These are phyloP conservation scores for Aspergillus ibericus DNA, from an alignment of 2,329 filamentous ascomycete genomes.

Conservation along the genomic window DNA sequence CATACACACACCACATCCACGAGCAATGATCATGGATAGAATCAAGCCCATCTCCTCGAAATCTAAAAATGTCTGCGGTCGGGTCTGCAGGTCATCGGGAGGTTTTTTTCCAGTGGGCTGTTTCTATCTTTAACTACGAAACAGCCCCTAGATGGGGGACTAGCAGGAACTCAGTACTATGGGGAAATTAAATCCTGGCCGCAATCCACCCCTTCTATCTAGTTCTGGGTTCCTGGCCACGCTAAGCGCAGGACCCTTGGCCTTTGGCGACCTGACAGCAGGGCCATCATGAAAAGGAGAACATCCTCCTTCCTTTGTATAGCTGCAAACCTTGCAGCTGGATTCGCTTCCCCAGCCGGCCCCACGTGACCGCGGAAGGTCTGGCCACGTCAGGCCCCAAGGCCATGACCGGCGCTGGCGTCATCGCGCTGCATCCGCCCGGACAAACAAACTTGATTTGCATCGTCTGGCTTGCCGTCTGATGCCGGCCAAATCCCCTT, in stretches of 20 bases:
- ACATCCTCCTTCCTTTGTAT: no score
- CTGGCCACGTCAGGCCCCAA: slow-evolving; percentile 8
- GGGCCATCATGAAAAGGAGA: neutral
- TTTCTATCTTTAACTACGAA: slow-evolving; percentile 14
- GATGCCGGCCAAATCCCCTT: neutral
- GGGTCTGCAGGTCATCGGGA: slow-evolving; percentile 8
- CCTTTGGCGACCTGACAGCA: neutral
- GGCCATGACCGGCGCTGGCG: neutral
- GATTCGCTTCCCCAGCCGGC: neutral
- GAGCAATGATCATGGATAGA: neutral
- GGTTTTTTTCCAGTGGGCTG: slow-evolving; percentile 1
- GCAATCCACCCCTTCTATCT: neutral
- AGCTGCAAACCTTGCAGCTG: neutral
- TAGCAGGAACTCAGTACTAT: neutral
- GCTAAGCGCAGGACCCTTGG: neutral
- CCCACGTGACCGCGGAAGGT: neutral
- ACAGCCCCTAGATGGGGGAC: neutral
- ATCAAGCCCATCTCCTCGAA: neutral
- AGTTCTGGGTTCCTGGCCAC: neutral
- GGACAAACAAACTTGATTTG: slow-evolving; percentile 2
- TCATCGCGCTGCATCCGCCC: neutral
- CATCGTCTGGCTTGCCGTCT: neutral
- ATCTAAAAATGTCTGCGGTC: slow-evolving; percentile 6
- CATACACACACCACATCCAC: neutral
- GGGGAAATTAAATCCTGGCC: neutral